Evolutionary conservation across 78 protist genomes (phyloP).

Genomic region (Speleostelium caveatum): DNA sequence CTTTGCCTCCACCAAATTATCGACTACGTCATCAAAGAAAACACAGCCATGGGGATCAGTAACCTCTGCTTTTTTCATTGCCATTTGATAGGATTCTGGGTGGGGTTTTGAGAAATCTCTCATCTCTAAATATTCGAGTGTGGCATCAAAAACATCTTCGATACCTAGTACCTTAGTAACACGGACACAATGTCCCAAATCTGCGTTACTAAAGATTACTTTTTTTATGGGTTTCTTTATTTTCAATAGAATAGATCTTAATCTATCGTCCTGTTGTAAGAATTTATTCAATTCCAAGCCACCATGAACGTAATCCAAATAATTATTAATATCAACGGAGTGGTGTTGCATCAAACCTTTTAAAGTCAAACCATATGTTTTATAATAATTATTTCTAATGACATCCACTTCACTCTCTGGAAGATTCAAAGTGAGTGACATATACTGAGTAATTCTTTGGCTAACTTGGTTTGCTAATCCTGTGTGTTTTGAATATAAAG

Average conservation of each 20-base stretch:
- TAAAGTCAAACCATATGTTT: conserved; percentile 63
- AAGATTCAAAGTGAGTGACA: conserved; percentile 5
- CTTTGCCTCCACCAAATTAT: conserved; percentile 57
- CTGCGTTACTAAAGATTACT: conserved; percentile 42
- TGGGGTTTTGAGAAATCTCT: conserved; percentile 65
- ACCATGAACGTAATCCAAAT: conserved; percentile 73
- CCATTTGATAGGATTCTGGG: conserved; percentile 71
- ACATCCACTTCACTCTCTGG: conserved; percentile 59
- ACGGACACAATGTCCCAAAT: conserved; percentile 55
- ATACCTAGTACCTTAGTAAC: conserved; percentile 40
- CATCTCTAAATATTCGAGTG: conserved; percentile 53
- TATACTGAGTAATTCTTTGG: conserved; percentile 27
- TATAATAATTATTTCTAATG: conserved; percentile 53
- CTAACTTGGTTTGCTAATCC: conserved; percentile 66
- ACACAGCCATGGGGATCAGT: conserved; percentile 69
- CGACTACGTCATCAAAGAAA: conserved; percentile 75
- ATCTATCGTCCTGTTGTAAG: conserved; percentile 16
- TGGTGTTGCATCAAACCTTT: conserved; percentile 64
- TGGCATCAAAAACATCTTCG: conserved; percentile 31
- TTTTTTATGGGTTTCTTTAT: conserved; percentile 30
- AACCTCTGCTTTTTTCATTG: conserved; percentile 62
- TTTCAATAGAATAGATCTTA: not conserved
- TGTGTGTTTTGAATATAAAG: conserved; percentile 70
- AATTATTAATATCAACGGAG: conserved; percentile 34
- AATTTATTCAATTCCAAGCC: conserved; percentile 46